Evolutionary conservation across 257 asterid species (phyloP), one percentile per base, ranked within the genome.

Genomic region (Solanum neorickii): DNA sequence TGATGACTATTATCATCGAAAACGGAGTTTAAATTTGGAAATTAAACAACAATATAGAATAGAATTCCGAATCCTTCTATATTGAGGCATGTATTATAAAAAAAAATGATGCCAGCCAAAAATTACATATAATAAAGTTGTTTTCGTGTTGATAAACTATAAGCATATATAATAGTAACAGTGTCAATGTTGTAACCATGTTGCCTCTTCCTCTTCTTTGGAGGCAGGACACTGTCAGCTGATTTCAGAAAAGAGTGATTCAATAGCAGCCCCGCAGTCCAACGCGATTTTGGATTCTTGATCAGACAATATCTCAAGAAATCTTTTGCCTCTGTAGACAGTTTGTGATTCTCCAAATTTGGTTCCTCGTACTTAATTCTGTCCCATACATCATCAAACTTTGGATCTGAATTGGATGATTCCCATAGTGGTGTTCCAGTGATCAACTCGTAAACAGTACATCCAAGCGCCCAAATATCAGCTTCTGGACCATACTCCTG

Each of bases 391-490:
- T 41, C 87, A 25, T 66, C 73, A 66, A 13, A 25, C 73, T 66
- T 66, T 25, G 73, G 35, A 27, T 25, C 37, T 66, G 18, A 25
- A 25, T 6, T 31, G 4, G 21, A 37, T 33, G 27, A 84, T 27
- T 56, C 39, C 84, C 87, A 39, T 2, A 66, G 37, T 27, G 44
- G 62, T 87, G 9, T 84, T 47, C 75, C 46, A 4, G 76, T 66
- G 49, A 89, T 52, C 89, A 89, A 75, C 89, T 83, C 88, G 3
- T 56, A 25, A 4, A 87, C 87, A 10, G 75, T 74, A 11, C 88
- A 83, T 3, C 91, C 88, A 18, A 89, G 44, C 9, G 77, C 89
- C 86, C 88, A 89, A 3, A 89, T 49, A 25, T 89, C 91, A 16
- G 12, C 86, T 12, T 62, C 46, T 12, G 9, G 62, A 0, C 73